phyloP scores from a whole-genome alignment of 441 rosid genomes.

The Adansonia grandidieri region DNA sequence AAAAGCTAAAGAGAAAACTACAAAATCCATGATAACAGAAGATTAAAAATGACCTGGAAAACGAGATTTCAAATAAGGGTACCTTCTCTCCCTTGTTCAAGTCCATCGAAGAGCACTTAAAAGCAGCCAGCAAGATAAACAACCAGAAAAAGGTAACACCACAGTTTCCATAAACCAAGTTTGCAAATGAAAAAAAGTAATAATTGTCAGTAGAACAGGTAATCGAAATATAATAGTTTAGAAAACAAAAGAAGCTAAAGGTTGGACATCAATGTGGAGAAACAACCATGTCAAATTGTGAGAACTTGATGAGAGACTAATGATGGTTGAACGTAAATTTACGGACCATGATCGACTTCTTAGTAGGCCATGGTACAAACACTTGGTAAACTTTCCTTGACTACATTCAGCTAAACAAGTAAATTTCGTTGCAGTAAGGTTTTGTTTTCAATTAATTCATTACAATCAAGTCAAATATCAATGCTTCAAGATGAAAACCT shows the following conservation, averaged over 20 bases:
- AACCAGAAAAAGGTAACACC: constrained; percentile 56
- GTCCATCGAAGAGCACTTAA: constrained; percentile 55
- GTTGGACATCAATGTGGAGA: constrained; percentile 46
- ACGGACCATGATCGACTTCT: constrained; percentile 78
- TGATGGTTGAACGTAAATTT: constrained; percentile 87
- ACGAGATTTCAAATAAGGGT: constrained; percentile 42
- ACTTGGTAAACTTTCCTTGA: constrained; percentile 51
- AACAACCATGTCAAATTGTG: constrained; percentile 47
- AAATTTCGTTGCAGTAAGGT: neutral
- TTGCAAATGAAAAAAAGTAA: constrained; percentile 11
- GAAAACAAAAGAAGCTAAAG: constrained; percentile 50
- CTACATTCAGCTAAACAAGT: constrained; percentile 3
- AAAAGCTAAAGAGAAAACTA: constrained; percentile 16
- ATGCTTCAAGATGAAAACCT: neutral
- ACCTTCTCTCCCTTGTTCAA: constrained; percentile 54
- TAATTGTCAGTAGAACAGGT: neutral
- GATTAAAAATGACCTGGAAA: constrained; percentile 54
- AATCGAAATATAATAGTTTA: constrained; percentile 36
- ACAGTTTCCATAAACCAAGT: constrained; percentile 19
- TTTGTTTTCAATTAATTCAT: neutral
- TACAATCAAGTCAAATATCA: neutral
- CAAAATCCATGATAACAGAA: constrained; percentile 43
- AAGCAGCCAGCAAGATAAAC: constrained; percentile 56
- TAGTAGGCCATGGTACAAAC: constrained; percentile 75
- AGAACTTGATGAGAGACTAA: constrained; percentile 77